Evolutionary conservation across 441 rosid species (phyloP).

Genomic region (Flueggea neowawraea): DNA sequence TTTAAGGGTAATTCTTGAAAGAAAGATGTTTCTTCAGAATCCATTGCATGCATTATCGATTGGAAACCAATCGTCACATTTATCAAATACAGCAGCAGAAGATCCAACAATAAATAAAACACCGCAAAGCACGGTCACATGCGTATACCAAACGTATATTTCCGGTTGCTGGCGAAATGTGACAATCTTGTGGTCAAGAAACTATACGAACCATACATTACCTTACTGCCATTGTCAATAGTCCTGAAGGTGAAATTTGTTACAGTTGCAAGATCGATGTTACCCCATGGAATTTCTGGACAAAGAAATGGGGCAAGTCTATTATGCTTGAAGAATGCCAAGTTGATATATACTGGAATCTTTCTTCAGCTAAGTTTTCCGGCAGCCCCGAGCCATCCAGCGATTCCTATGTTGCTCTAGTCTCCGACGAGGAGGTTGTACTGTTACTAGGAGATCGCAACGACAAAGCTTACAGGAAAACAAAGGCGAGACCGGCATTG

Average conservation of each 20-base stretch:
- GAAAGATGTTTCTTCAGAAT: slow-evolving; percentile 4
- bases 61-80: slow-evolving; percentile 1
- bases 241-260: slow-evolving; percentile 13
- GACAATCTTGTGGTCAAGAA: slow-evolving; percentile 26
- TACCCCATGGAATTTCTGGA: slow-evolving; percentile 35
- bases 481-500: slow-evolving; percentile 27
- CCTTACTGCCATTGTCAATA: slow-evolving; percentile 21
- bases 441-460: slow-evolving; percentile 25
- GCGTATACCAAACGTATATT: slow-evolving; percentile 19
- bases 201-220: slow-evolving; percentile 27
- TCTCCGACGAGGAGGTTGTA: slow-evolving; percentile 27
- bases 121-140: slow-evolving; percentile 23
- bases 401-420: slow-evolving; percentile 24
- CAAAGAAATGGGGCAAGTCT: slow-evolving; percentile 26
- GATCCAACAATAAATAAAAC: slow-evolving; percentile 8
- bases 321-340: slow-evolving; percentile 26
- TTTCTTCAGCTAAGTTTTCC: slow-evolving; percentile 24
- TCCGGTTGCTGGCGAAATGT: slow-evolving; percentile 21
- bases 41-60: slow-evolving; percentile 2
- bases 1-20: no score
- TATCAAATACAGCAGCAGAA: slow-evolving; percentile 16
- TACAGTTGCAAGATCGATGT: slow-evolving; percentile 25
- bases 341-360: slow-evolving; percentile 26
- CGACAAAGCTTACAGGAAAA: slow-evolving; percentile 26
- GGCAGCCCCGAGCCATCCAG: slow-evolving; percentile 26